phyloP scores from a whole-genome alignment of 179 eudicot genomes.

The Beta corolliflora region DNA sequence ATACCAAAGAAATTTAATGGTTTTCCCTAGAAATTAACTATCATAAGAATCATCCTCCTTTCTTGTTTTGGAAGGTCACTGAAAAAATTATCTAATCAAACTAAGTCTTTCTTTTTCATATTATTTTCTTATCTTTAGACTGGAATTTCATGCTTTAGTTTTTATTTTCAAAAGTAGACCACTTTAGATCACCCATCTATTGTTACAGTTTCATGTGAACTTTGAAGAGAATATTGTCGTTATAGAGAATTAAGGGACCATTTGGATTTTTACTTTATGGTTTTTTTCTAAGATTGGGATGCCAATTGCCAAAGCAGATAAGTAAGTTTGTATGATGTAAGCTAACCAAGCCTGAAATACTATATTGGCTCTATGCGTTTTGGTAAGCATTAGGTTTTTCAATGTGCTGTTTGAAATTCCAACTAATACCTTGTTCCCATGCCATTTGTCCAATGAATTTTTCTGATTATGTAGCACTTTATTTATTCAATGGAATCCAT shows the following conservation, averaged over 20 bases:
- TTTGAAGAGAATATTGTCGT: slow-evolving; percentile 17
- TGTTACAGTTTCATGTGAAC: slow-evolving; percentile 14
- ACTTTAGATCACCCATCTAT: slow-evolving; percentile 11
- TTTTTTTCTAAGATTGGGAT: slow-evolving; percentile 11
- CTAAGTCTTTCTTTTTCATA: not conserved
- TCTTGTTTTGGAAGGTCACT: no score
- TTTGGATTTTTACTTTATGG: slow-evolving; percentile 18
- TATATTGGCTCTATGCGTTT: slow-evolving; percentile 26
- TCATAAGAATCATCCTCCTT: no score
- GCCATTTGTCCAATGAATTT: slow-evolving; percentile 28
- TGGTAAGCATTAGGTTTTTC: slow-evolving; percentile 21
- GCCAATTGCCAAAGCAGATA: slow-evolving; percentile 22
- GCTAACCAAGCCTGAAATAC: slow-evolving; percentile 11
- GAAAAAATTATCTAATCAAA: no score
- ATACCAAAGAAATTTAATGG: no score
- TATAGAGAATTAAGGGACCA: slow-evolving; percentile 20
- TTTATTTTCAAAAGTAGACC: slow-evolving; percentile 22
- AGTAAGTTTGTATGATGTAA: not conserved
- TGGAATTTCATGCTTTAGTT: slow-evolving; percentile 6
- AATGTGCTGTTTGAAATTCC: slow-evolving; percentile 17
- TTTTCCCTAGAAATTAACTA: no score
- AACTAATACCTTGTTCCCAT: slow-evolving; percentile 32
- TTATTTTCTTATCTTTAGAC: not conserved
- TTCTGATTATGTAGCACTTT: not conserved
- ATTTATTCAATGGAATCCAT: not conserved